Evolutionary conservation across 2,329 filamentous ascomycete genomes (phyloP), one percentile per base, ranked within the genome.

Genomic region (Aspergillus latus): DNA sequence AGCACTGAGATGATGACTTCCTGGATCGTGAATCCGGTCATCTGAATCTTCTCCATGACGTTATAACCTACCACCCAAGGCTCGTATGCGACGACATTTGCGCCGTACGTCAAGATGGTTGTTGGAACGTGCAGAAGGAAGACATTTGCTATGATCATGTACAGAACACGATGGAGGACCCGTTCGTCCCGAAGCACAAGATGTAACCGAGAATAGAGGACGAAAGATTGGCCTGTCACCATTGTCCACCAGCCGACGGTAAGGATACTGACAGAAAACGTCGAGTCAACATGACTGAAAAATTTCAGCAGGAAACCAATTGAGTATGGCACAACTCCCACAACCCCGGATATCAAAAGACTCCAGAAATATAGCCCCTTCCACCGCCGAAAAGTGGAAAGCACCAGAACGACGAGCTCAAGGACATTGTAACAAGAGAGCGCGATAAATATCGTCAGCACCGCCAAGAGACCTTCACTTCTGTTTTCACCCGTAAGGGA

Each of bases 141-240:
- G 15, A 75, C 76, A 62, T 86, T 79, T 57, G 76, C 64, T 39
- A 85, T 76, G 56, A 88, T 87, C 79, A 87, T 84, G 52, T 66
- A 75, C 0, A 85, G 72, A 0, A 84, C 78, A 8, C 75, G 72
- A 4, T 75, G 76, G 0, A 87, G 72, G 2, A 80, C 67, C 2
- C 69, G 68, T 5, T 76, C 73, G 42, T 83, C 81, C n/a, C 78
- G 78, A 2, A 84, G 71, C 9, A 88, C 76, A 1, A 88, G 74
- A 64, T 87, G 83, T 0, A 88, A 76, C 5, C 85, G 78, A 0
- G 84, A 87, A 73, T 84, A 88, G 1, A 88, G 73, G 1, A 88
- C 84, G 10, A 86, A 63, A 0, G 80, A 80, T 66, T 86, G 83
- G 0, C 84, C 85, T 1, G 83, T 84, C 0, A 87, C 80, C 82